Base-by-base conservation (phyloP, 2,329 filamentous ascomycete species). In the Samsoniella hepiali region DNA sequence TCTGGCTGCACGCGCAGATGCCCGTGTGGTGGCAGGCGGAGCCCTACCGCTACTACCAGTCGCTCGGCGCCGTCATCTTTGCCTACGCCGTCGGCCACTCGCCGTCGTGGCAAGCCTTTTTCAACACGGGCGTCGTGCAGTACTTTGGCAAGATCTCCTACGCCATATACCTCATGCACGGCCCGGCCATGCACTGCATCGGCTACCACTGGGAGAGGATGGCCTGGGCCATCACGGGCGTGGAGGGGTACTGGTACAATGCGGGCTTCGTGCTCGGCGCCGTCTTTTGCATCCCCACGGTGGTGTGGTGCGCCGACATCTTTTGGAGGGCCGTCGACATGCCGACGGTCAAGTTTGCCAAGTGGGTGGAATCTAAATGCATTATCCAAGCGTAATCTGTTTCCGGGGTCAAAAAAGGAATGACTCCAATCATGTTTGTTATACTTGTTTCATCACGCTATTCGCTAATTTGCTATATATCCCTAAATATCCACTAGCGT, bases 121-220 rank as follows among this genome's bases (percentile, higher is more conserved):
- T 87, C 72, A 81, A 81, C 69, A 74, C 76, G 1, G 69, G 73
- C 2, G 67, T 78, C 17, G 75, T 85, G 3, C 84, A 86, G 69
- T 88, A 87, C 72, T 74, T 88, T 6, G 85, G 85, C 64, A 81
- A 81, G 69, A 82, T 88, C 67, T 86, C 83, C 59, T 88, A 85
- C 69, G 81, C 83, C 57, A 70, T 88, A 32, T 88, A 88, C 71
- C 78, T 88, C 15, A 82, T 87, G 76, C 85, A 88, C 69, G 83
- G 84, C 0, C 82, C 83, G 3, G 78, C 81, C 2, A 78, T 82
- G 69, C 83, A 85, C 67, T 79, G 79, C 2, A 68, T 82, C 22
- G 84, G 84, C 11, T 86, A 84, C 67, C 75, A 78, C 40, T 78
- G 80, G 64, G 78, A 85, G 69, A 77, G 76, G 40, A 77, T 78